Conservation (phyloP, 495 filamentous ascomycete genomes). For the Penicillium waksmanii region DNA sequence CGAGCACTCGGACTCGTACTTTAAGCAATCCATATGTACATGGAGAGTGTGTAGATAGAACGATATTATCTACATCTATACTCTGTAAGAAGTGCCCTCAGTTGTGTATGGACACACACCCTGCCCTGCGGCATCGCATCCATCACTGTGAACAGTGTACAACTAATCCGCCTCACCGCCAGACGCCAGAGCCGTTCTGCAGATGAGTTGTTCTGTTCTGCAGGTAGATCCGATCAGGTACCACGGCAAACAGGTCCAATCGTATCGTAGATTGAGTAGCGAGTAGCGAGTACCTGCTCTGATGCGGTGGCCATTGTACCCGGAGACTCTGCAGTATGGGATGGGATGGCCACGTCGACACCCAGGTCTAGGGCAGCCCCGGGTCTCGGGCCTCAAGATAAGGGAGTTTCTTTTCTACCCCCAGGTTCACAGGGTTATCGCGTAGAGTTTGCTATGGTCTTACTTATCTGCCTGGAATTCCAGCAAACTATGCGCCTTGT, state of each 20-base stretch:
- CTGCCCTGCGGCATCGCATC: not conserved
- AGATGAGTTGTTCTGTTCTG: not conserved
- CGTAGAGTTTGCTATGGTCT: not conserved
- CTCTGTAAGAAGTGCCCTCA: not conserved
- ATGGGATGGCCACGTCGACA: not conserved
- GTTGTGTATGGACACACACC: no score
- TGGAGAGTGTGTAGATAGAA: no score
- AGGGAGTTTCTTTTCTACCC: not conserved
- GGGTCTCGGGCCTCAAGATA: not conserved
- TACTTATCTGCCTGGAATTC: not conserved
- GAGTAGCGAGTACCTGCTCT: not conserved
- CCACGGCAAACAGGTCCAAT: not conserved
- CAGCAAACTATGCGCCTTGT: not conserved
- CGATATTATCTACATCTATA: no score
- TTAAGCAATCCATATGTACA: no score
- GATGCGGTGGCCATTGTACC: conserved; percentile 3
- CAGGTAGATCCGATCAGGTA: not conserved
- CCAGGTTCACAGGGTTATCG: not conserved
- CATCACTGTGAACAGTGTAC: not conserved
- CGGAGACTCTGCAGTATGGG: not conserved
- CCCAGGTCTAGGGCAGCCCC: no score
- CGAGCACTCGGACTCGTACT: no score
- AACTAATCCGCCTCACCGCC: not conserved
- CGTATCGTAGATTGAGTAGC: not conserved
- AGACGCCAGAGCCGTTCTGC: not conserved